A percentile compares a stretch with the other conserved stretches of the same genome.
Evolutionary conservation across 805 yeast species (phyloP).

Genomic region (Candida mattraensis): DNA sequence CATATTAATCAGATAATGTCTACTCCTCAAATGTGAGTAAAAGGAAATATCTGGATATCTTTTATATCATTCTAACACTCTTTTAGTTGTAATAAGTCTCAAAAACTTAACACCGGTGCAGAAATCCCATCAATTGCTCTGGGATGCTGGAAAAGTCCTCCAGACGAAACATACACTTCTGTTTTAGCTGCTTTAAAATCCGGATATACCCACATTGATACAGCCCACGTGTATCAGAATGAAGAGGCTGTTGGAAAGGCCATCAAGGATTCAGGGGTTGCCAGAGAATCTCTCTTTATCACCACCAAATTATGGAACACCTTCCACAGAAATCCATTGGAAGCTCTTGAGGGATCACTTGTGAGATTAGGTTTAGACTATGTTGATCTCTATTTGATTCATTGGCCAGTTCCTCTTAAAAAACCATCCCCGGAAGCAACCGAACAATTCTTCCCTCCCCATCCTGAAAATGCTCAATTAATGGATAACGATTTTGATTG

Average conservation of each 20-base stretch:
- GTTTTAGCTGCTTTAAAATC: conserved; percentile 56
- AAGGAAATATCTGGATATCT: background rate
- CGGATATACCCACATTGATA: conserved; percentile 74
- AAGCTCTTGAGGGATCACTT: conserved; percentile 58
- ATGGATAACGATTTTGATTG: conserved; percentile 30
- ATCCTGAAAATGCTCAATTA: conserved; percentile 25
- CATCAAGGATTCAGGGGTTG: conserved; percentile 55
- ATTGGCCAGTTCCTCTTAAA: conserved; percentile 73
- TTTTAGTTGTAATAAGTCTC: conserved; percentile 10
- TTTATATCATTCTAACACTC: conserved; percentile 2
- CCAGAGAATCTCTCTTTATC: conserved; percentile 63
- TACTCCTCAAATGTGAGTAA: conserved; percentile 12
- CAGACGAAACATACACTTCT: conserved; percentile 51
- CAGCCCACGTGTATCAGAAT: conserved; percentile 64
- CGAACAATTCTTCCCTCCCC: conserved; percentile 24
- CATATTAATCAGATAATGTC: too few species aligned
- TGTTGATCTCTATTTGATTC: conserved; percentile 75
- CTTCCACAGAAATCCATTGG: conserved; percentile 47
- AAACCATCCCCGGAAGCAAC: conserved; percentile 34
- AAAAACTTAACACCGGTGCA: conserved; percentile 16
- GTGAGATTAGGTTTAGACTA: conserved; percentile 67
- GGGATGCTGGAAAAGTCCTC: conserved; percentile 70
- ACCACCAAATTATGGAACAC: conserved; percentile 71
- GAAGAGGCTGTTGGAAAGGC: conserved; percentile 64
- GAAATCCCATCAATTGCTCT: conserved; percentile 66